Base-by-base conservation (phyloP, 768 basidiomycete species). In the Tricholoma furcatifolium region DNA sequence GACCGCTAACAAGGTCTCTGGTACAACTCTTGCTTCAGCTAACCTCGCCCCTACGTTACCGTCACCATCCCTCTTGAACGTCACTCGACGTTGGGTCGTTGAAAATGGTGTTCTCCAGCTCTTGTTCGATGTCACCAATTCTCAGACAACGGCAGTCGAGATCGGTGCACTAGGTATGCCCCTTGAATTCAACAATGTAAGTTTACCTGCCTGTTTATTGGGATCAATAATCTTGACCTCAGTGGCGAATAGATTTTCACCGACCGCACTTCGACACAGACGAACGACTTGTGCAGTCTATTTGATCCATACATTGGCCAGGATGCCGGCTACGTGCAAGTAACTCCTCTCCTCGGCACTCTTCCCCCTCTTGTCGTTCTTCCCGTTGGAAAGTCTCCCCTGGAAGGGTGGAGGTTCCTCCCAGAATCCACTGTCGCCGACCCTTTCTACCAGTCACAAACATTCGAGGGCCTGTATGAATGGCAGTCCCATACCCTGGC, bases 381-480 rank as follows among this genome's bases (percentile, higher is more conserved):
- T 6, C 79, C 80, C 0, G 74, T 72, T 18, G 72, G 68, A 1
- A 64, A 69, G 40, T 75, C 74, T 7, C 80, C 81, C n/a, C 64
- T 83, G 17, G 81, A 83, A 63, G 81, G 80, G 21, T 83, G 80
- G 80, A 69, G 80, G 30, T 82, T 81, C 62, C 74, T 83, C 47
- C 72, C 75, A 2, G 80, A 81, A 60, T 70, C 72, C 18, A 80
- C 79, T 0, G 66, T 71, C 3, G 69, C 64, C 1, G 56, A 73
- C 1, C 76, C 78, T 1, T 77, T 66, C 52, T 83, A 83, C 57
- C 80, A 82, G 57, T 81, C 79, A 1, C 81, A 83, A 60, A 83
- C 81, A 0, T 83, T 83, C 58, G 81, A 83, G 58, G 81, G 74
- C 0, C 60, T 82, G 12, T 81, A 81, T 65, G 81, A 82, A 68